These are phyloP conservation scores for Arabidopsis hybrid DNA, from an alignment of 441 rosid genomes.

Conservation along the genomic window DNA sequence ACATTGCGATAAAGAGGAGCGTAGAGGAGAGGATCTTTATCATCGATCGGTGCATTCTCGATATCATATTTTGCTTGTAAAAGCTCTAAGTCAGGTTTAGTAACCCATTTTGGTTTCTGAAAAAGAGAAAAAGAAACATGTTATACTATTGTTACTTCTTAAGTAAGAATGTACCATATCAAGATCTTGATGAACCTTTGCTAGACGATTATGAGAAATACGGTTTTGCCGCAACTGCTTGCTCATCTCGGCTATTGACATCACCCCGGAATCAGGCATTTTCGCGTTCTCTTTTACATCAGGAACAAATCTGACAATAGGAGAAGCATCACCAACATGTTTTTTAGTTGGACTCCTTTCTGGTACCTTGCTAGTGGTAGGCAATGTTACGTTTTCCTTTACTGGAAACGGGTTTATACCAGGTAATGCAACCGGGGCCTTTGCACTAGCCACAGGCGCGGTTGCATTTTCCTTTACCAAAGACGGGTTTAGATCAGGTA, in stretches of 20 bases:
- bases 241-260: conserved; percentile 69
- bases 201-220: conserved; percentile 46
- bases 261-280: conserved; percentile 45
- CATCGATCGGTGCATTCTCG: conserved; percentile 63
- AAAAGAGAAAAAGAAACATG: conserved; percentile 30
- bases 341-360: conserved; percentile 4
- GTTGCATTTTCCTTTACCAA: conserved; percentile 22
- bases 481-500: not conserved
- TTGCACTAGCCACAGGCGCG: not conserved
- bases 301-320: conserved; percentile 42
- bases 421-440: conserved; percentile 14
- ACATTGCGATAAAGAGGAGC: conserved; percentile 76
- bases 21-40: conserved; percentile 61
- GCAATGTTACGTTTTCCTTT: conserved; percentile 27
- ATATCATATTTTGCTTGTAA: conserved; percentile 64
- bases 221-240: conserved; percentile 57
- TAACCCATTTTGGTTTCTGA: conserved; percentile 79
- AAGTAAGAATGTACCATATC: conserved; percentile 38
- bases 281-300: conserved; percentile 42
- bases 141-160: conserved; percentile 13
- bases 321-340: not conserved
- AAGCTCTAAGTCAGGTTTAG: conserved; percentile 68
- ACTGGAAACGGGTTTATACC: conserved; percentile 7
- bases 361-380: not conserved
- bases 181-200: conserved; percentile 40